These are phyloP conservation scores for Lasiodiplodia gonubiensis DNA, from an alignment of 2,329 filamentous ascomycete genomes.

Conservation along the genomic window DNA sequence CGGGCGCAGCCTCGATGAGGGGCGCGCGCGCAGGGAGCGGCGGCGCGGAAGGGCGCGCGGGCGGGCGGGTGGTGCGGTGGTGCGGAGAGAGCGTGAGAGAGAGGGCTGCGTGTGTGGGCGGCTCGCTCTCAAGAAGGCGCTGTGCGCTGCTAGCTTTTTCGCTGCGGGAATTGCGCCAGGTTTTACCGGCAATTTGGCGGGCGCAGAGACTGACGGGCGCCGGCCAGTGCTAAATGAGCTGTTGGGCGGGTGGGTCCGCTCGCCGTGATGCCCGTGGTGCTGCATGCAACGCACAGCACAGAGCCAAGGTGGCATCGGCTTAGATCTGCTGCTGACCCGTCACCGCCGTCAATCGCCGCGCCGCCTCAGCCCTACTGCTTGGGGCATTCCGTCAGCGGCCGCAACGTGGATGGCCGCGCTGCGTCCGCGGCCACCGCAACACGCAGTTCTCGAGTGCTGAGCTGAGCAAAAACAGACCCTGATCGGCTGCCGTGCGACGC, in stretches of 20 bases:
- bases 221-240: conserved; percentile 23
- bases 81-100: not conserved
- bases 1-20: conserved; percentile 3
- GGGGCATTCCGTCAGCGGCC: conserved; percentile 12
- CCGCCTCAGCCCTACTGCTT: conserved; percentile 16
- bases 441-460: not conserved
- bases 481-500: conserved; percentile 23
- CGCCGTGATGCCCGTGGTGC: not conserved
- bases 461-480: conserved; percentile 16
- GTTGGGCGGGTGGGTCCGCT: conserved; percentile 5
- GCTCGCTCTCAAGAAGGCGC: conserved; percentile 18
- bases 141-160: conserved; percentile 24
- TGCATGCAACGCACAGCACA: conserved; percentile 16
- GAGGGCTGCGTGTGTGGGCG: conserved; percentile 9
- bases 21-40: conserved; percentile 21
- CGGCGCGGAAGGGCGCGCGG: conserved; percentile 23
- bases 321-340: conserved; percentile 24
- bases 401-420: conserved; percentile 22
- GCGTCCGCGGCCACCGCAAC: conserved; percentile 13
- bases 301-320: conserved; percentile 11
- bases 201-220: conserved; percentile 11
- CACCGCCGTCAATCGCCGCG: conserved; percentile 14
- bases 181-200: conserved; percentile 23
- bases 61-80: conserved; percentile 14
- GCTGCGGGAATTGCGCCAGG: conserved; percentile 26